Base-by-base conservation (phyloP, 495 filamentous ascomycete genomes). In the Friedmanniomyces endolithicus region DNA sequence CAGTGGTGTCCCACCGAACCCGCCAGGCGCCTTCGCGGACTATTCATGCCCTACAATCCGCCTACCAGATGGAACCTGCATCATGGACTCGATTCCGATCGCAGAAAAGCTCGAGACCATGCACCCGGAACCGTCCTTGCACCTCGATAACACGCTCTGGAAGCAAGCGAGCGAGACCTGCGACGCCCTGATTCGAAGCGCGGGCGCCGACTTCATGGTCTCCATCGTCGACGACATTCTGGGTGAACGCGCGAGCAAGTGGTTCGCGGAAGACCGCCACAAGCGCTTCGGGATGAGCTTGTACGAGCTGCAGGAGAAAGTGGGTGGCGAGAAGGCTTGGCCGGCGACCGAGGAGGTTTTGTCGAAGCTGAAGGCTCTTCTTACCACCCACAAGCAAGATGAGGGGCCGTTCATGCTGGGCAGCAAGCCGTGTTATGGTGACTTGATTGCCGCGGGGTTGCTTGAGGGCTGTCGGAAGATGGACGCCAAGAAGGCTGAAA, bases 41-140 rank as follows among this genome's bases (percentile, higher is more conserved):
- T 83, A 80, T 68, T 78, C 79, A 4, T 71, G 75, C 56, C 81
- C 81, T 2, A 65, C 77, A 23, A 64, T 83, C 58, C 67, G 60
- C 39, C 61, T 78, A 33, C 71, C 75, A 44, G 76, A 71, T 23
- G 72, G 67, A 12, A 78, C 74, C 56, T 46, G 25, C 35, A 35
- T 79, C 1, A 84, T 78, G 75, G 79, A 82, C 57, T 76, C 73
- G 14, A 59, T 57, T 33, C 63, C 62, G 19, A 84, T 85, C 53
- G 74, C 72, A 12, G 31, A 60, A 2, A 66, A 60, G 22, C 68
- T 85, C 46, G 78, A 83, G 57, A 63, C 66, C 40, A 57, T 57
- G 7, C 67, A 81, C 58, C 79, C 80, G 0, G 58, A 68, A 7
- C 79, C 79, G 0, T 65, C 74, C 0, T 41, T 82, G 2, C 72